Evolutionary conservation across 768 basidiomycete genomes (phyloP).

Genomic region (Pseudohyphozyma bogoriensis): DNA sequence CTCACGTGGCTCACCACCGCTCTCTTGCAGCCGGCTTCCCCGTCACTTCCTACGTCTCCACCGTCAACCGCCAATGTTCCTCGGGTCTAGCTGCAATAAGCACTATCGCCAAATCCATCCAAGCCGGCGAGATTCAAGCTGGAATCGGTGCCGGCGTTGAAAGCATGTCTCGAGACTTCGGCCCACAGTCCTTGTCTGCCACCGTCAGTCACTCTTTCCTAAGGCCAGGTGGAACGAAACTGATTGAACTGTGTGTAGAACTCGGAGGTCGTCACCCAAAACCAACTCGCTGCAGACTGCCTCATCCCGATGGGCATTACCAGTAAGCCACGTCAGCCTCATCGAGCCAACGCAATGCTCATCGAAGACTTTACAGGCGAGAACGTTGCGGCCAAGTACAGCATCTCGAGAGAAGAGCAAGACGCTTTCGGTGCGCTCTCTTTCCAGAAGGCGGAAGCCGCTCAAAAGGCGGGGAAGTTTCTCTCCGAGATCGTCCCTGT

Average conservation of each 20-base stretch:
- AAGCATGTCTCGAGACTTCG: conserved; percentile 42
- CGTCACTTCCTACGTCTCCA: conserved; percentile 70
- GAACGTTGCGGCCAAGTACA: conserved; percentile 45
- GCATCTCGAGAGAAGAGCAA: conserved; percentile 64
- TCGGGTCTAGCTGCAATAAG: conserved; percentile 91
- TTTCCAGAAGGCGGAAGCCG: conserved; percentile 62
- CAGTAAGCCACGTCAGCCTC: conserved; percentile 46
- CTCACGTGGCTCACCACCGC: neutral
- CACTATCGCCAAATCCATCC: conserved; percentile 74
- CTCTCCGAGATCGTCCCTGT: conserved; percentile 82
- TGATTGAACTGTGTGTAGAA: conserved; percentile 10
- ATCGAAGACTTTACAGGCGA: conserved; percentile 39
- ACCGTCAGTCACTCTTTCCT: conserved; percentile 29
- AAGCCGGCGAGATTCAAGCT: conserved; percentile 67
- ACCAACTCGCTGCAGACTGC: conserved; percentile 46
- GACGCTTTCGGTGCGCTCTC: conserved; percentile 84
- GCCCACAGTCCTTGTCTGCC: conserved; percentile 41
- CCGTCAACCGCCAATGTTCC: conserved; percentile 86
- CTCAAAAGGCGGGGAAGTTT: conserved; percentile 61
- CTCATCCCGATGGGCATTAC: conserved; percentile 57
- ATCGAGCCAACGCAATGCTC: conserved; percentile 43
- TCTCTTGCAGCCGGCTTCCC: conserved; percentile 67
- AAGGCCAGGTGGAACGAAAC: neutral
- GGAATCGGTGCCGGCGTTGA: conserved; percentile 60
- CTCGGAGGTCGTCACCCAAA: conserved; percentile 53